Evolutionary conservation across 192 early-diverging fungal species (phyloP).

Genomic region (Coemansia sp.): DNA sequence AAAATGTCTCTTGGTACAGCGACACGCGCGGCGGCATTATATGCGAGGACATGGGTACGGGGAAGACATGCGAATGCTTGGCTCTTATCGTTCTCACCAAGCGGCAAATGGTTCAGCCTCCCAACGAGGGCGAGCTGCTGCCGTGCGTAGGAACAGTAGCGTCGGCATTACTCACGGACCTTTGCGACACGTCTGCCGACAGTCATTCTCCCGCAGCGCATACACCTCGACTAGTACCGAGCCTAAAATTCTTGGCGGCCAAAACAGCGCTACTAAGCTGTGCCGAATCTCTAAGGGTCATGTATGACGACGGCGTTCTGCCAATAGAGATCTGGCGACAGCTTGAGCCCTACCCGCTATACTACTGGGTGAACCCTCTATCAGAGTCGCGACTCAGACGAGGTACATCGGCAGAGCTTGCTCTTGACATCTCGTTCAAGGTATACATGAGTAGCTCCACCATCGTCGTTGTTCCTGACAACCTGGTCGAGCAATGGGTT

Average conservation of each 20-base stretch:
- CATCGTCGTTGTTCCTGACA: slow-evolving; percentile 77
- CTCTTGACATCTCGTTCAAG: slow-evolving; percentile 31
- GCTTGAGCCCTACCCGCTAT: slow-evolving; percentile 56
- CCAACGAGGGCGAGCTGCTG: slow-evolving; percentile 29
- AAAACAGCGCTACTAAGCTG: slow-evolving; percentile 46
- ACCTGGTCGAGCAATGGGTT: slow-evolving; percentile 72
- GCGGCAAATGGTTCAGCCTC: slow-evolving; percentile 55
- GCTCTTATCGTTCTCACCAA: slow-evolving; percentile 64
- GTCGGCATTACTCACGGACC: slow-evolving; percentile 24
- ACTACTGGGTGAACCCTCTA: slow-evolving; percentile 55
- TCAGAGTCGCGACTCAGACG: slow-evolving; percentile 10
- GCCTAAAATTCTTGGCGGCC: slow-evolving; percentile 52
- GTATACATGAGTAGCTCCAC: slow-evolving; percentile 66
- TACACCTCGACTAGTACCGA: slow-evolving; percentile 8
- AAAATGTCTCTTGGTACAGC: slow-evolving; percentile 44
- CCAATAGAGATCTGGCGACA: slow-evolving; percentile 24
- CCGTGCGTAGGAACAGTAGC: slow-evolving; percentile 46
- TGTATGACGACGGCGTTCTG: slow-evolving; percentile 53
- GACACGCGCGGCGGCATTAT: slow-evolving; percentile 67
- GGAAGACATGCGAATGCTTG: slow-evolving; percentile 74
- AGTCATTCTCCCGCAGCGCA: background rate
- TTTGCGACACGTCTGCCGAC: background rate
- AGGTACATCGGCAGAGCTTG: background rate
- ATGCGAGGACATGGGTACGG: slow-evolving; percentile 90
- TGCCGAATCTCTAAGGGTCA: slow-evolving; percentile 47